A percentile compares a stretch with the other conserved stretches of the same genome.
Conservation (phyloP, 345 rosid species). For the Lagerstroemia speciosa region DNA sequence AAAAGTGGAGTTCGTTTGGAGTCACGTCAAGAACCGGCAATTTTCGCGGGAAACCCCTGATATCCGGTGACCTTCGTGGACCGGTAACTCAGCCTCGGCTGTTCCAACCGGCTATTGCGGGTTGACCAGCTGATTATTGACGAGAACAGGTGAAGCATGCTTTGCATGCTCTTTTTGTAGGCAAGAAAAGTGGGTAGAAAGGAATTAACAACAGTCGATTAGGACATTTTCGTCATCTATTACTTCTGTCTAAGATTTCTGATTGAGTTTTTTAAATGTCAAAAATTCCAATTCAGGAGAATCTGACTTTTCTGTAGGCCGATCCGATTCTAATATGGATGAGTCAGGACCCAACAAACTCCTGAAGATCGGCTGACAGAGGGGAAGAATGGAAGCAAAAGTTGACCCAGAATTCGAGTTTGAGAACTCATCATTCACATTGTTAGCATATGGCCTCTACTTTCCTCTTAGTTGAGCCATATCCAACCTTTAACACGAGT, state of each 20-base stretch:
- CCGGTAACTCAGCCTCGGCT: no score
- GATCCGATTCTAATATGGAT: neutral
- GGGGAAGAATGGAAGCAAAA: neutral
- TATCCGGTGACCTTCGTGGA: constrained; percentile 16
- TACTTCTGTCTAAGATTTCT: no score
- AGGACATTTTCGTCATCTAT: no score
- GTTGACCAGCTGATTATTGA: neutral
- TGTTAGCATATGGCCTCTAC: neutral
- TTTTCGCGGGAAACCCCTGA: constrained; percentile 52
- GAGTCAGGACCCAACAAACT: no score
- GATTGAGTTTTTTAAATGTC: no score
- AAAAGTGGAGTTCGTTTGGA: neutral
- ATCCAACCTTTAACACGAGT: neutral
- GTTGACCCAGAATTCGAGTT: neutral
- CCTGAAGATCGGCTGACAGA: neutral
- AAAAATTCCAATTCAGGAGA: no score
- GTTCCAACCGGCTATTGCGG: constrained; percentile 28
- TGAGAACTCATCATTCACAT: neutral
- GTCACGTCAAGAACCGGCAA: constrained; percentile 21
- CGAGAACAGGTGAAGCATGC: no score
- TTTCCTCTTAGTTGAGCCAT: neutral
- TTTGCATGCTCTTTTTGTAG: no score
- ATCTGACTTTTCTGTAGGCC: no score
- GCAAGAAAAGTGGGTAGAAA: no score
- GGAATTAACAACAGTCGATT: no score